Conservation (phyloP, 2,329 filamentous ascomycete species). For the Chaetomium globosum region DNA sequence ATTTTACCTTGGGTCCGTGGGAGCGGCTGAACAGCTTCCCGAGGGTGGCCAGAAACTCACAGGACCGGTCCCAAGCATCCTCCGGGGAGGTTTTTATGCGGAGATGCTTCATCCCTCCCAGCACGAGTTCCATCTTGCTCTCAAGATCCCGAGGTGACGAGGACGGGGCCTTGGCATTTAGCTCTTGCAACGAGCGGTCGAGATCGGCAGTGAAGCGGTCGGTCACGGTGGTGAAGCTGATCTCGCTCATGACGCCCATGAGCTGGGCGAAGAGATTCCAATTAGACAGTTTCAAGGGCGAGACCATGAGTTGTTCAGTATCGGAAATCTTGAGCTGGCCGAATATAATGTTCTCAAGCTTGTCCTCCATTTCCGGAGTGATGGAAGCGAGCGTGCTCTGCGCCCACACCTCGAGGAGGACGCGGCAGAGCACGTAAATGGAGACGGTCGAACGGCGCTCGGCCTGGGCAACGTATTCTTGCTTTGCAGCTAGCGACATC, state of each 20-base stretch:
- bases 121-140: slow-evolving; percentile 79
- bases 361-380: slow-evolving; percentile 88
- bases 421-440: slow-evolving; percentile 92
- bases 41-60: slow-evolving; percentile 81
- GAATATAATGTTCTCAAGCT: slow-evolving; percentile 93
- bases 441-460: slow-evolving; percentile 92
- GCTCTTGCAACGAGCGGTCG: slow-evolving; percentile 74
- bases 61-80: slow-evolving; percentile 80
- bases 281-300: slow-evolving; percentile 84
- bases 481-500: slow-evolving; percentile 53
- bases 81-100: slow-evolving; percentile 73
- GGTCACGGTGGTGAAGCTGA: slow-evolving; percentile 84
- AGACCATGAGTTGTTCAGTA: slow-evolving; percentile 74
- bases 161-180: slow-evolving; percentile 68
- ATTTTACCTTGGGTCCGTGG: slow-evolving; percentile 87
- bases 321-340: slow-evolving; percentile 90
- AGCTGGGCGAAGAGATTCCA: slow-evolving; percentile 94
- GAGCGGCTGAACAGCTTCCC: slow-evolving; percentile 81
- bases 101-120: slow-evolving; percentile 89
- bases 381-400: slow-evolving; percentile 83
- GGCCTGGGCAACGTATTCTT: slow-evolving; percentile 74
- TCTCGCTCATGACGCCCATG: slow-evolving; percentile 92
- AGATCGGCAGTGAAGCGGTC: slow-evolving; percentile 81
- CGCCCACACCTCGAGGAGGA: slow-evolving; percentile 89
- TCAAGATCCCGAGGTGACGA: slow-evolving; percentile 66